Evolutionary conservation across 2,329 filamentous ascomycete genomes (phyloP).

Genomic region (Colletotrichum plurivorum): DNA sequence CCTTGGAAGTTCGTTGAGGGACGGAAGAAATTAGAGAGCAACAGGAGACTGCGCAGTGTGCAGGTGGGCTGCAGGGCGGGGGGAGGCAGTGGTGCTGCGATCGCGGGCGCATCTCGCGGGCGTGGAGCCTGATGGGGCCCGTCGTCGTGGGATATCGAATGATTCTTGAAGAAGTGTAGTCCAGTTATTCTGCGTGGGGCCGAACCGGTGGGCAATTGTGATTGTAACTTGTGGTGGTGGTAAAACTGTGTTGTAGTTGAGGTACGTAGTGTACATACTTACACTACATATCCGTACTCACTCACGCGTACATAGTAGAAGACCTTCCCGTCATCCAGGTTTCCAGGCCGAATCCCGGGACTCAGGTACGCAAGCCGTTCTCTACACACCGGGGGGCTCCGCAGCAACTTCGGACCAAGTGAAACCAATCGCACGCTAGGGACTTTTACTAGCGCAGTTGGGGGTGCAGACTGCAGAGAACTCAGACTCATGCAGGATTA

Average conservation of each 20-base stretch:
- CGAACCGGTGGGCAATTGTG: background rate
- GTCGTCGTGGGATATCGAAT: conserved; percentile 27
- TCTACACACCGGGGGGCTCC: conserved; percentile 13
- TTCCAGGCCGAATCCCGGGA: conserved; percentile 22
- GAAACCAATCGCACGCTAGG: conserved; percentile 24
- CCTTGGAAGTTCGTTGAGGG: background rate
- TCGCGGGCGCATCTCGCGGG: conserved; percentile 26
- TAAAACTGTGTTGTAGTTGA: background rate
- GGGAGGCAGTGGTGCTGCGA: conserved; percentile 2
- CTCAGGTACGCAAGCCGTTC: conserved; percentile 4
- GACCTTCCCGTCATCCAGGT: background rate
- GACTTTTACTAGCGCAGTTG: conserved; percentile 18
- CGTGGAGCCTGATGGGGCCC: conserved; percentile 1
- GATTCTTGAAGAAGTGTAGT: conserved; percentile 4
- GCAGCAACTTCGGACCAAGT: conserved; percentile 22
- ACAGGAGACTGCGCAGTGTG: background rate
- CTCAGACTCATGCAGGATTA: background rate
- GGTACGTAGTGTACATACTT: background rate
- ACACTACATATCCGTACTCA: background rate
- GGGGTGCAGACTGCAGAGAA: background rate
- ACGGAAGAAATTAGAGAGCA: conserved; percentile 2
- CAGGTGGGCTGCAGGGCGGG: conserved; percentile 8
- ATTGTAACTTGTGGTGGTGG: too few relatives aligned
- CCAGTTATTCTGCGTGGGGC: conserved; percentile 7
- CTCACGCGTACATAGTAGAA: too few relatives aligned